A percentile compares a stretch with the other conserved stretches of the same genome.
Conservation (phyloP, 108 stramenopile genomes). For the Epithemia pelagica region DNA sequence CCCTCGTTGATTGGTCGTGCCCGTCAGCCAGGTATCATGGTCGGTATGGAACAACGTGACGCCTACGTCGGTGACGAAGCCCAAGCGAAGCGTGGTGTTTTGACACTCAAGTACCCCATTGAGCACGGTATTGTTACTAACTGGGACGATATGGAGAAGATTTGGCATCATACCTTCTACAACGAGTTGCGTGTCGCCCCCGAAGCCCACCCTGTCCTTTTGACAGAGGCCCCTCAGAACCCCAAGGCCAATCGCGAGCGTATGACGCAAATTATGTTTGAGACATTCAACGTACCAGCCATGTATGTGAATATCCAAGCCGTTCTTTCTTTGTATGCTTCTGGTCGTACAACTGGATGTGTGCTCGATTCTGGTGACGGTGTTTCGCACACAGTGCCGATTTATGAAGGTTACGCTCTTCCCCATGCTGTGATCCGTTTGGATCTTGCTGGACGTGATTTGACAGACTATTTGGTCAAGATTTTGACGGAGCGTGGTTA, state of each 20-base stretch:
- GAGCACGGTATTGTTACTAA: constrained; percentile 98
- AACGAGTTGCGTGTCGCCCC: constrained; percentile 93
- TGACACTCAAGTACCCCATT: constrained; percentile 99
- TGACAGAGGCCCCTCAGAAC: constrained; percentile 99
- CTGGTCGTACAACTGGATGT: constrained; percentile 92
- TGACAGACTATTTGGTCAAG: constrained; percentile 95
- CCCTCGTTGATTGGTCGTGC: constrained; percentile 95
- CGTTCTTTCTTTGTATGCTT: constrained; percentile 92
- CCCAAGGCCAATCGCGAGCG: constrained; percentile 99
- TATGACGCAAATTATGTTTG: constrained; percentile 99
- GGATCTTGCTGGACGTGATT: constrained; percentile 91
- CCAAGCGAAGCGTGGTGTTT: constrained; percentile 95
- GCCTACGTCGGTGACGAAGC: constrained; percentile 99
- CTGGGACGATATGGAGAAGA: constrained; percentile 99
- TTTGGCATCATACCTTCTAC: constrained; percentile 99
- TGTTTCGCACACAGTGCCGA: constrained; percentile 93
- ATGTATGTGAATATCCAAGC: constrained; percentile 99
- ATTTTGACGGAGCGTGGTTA: constrained; percentile 90
- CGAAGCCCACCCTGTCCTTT: constrained; percentile 98
- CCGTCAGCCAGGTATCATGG: constrained; percentile 97
- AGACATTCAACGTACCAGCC: constrained; percentile 99
- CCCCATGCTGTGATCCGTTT: constrained; percentile 94
- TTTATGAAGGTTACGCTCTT: constrained; percentile 95
- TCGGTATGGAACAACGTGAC: constrained; percentile 99
- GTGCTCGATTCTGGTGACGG: constrained; percentile 93